Base-by-base conservation (phyloP, 257 asterid species). In the Solanum bulbocastanum region DNA sequence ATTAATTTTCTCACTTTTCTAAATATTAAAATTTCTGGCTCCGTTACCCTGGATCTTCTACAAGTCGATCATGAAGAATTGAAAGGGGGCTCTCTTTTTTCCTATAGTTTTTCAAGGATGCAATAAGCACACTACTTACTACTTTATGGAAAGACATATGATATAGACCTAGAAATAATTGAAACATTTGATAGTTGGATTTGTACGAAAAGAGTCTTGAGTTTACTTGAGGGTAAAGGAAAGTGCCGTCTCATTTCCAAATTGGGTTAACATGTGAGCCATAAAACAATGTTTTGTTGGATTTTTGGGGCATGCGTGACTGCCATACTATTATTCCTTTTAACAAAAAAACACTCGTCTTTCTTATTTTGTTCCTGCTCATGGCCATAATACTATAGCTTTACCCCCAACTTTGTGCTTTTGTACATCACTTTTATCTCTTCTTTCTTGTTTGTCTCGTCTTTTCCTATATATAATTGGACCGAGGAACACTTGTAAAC, bases 181-280 rank as follows among this genome's bases (percentile, higher is more conserved):
- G 85, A 85, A 81, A 68, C 60, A 39, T 76, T 22, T 37, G 83
- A 11, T n/a, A n/a, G 83, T 40, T 76, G 83, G 83, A 76, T 76
- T 76, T 76, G 83, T 76, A 76, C 83, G 83, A 76, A 39, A 76
- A 76, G 36, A 23, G 35, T 12, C 6, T 76, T 76, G 23, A 39
- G 56, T 11, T 39, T 76, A 22, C 83, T 76, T 76, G 58, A 87
- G 22, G 86, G 86, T 42, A 46, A 86, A 72, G 76, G 65, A 44
- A 60, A 73, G 46, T 33, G 49, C 73, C 25, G 32, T 20, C 33
- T 66, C 7, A 20, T 85, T 88, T 36, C 91, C 87, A 87, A 76
- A 44, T 85, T 42, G 22, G 76, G 92, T 37, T 85, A 74, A 40
- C n/a, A 87, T 87, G 78, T 68, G 42, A 58, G 66, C 58, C 84